These are phyloP conservation scores for Daldinia vernicosa DNA, from an alignment of 495 filamentous ascomycete species.

Conservation along the genomic window DNA sequence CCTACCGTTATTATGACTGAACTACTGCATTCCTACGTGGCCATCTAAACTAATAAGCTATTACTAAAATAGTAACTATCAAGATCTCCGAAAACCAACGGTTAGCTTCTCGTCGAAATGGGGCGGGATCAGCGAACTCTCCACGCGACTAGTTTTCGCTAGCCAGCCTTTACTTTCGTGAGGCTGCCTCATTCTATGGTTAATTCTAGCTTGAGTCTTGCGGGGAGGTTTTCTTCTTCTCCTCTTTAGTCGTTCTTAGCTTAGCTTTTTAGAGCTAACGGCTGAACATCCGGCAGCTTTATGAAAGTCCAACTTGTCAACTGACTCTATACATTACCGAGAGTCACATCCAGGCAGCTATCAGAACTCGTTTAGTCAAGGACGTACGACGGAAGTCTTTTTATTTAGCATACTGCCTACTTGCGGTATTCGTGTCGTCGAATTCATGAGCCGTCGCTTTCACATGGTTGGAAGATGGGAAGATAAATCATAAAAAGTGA, in stretches of 20 bases:
- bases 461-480: not conserved
- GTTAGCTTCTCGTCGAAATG: slow-evolving; percentile 6
- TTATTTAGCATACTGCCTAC: not conserved
- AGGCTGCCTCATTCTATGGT: not conserved
- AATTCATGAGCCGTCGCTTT: not conserved
- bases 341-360: slow-evolving; percentile 8
- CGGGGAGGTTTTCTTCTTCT: slow-evolving; percentile 2
- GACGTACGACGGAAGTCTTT: not conserved
- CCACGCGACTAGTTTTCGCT: slow-evolving; percentile 14
- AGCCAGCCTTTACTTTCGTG: slow-evolving; percentile 2
- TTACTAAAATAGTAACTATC: slow-evolving; percentile 7
- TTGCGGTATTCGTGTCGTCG: slow-evolving; percentile 1
- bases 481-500: not conserved
- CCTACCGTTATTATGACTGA: not conserved
- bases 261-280: not conserved
- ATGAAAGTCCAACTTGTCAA: slow-evolving; percentile 11
- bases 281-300: slow-evolving; percentile 5
- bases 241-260: not conserved
- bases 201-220: not conserved
- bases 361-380: slow-evolving; percentile 1
- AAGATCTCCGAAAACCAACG: not conserved
- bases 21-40: not conserved
- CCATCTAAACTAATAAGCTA: not conserved
- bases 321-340: slow-evolving; percentile 16
- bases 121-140: slow-evolving; percentile 17